Conservation (phyloP, 495 filamentous ascomycete genomes). For the Tirmania nivea region DNA sequence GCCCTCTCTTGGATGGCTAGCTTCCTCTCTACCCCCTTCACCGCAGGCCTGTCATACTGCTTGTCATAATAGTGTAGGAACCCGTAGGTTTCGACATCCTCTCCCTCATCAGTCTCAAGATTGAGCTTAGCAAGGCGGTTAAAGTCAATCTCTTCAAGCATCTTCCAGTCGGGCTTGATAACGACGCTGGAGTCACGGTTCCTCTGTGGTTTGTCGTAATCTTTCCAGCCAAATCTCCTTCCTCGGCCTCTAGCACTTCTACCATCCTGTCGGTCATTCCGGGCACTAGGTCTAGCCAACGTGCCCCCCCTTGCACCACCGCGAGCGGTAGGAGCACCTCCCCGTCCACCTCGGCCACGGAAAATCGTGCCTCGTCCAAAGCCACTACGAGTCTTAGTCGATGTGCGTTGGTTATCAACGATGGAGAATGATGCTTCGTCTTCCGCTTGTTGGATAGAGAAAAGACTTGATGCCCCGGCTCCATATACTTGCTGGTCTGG, state of each 20-base stretch:
- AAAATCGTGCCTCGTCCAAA: constrained; percentile 75
- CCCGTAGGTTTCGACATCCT: constrained; percentile 84
- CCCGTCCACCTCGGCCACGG: constrained; percentile 65
- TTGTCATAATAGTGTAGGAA: constrained; percentile 97
- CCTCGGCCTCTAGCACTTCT: constrained; percentile 34
- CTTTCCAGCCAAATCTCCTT: constrained; percentile 91
- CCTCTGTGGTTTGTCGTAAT: constrained; percentile 93
- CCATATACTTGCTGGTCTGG: constrained; percentile 92
- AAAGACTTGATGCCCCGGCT: constrained; percentile 64
- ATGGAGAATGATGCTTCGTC: constrained; percentile 96
- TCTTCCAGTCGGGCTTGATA: constrained; percentile 81
- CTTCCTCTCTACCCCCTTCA: constrained; percentile 68
- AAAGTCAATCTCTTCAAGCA: constrained; percentile 97
- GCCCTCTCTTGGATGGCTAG: constrained; percentile 75
- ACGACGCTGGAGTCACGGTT: constrained; percentile 88
- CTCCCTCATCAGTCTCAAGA: constrained; percentile 78
- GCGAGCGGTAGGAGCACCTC: constrained; percentile 31
- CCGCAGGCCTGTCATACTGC: constrained; percentile 72
- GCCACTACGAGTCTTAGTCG: constrained; percentile 45
- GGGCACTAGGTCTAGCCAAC: constrained; percentile 36
- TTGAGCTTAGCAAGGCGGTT: constrained; percentile 85
- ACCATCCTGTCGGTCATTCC: constrained; percentile 28
- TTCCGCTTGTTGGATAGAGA: constrained; percentile 73
- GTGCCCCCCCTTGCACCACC: constrained; percentile 37
- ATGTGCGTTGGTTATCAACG: constrained; percentile 76